Base-by-base conservation (phyloP, 1,284 basidiomycete species). In the Cystobasidiaceae sp. region DNA sequence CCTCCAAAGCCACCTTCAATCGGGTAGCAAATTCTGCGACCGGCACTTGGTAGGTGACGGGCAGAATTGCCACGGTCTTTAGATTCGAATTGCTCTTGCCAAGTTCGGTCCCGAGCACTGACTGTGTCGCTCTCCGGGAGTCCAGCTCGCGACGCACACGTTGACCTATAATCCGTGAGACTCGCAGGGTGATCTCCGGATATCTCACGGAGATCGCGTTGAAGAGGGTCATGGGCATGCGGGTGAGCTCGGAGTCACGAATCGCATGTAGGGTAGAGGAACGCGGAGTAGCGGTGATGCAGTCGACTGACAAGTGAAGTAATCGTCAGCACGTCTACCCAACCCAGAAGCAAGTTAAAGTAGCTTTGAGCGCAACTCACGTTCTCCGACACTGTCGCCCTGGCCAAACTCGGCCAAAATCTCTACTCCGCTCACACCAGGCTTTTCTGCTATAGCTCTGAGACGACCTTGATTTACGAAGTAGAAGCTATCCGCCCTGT, bases 401-500 rank as follows among this genome's bases (percentile, higher is more conserved):
- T 97, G 93, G 46, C 96, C 93, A 73, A 94, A 97, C 79, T 98
- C 94, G 23, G 86, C 90, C 3, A 89, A 81, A 50, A 97, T 93
- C 27, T 85, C 85, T 39, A 96, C 86, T 6, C 78, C 78, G 32
- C 83, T 85, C 4, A 85, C 86, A 15, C 61, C 61, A 30, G 82
- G 82, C 58, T 80, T 80, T 60, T 83, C 81, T 21, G 87, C 84
- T 48, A 84, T 77, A 1, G 92, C 88, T 67, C 94, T 86, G 19
- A 99, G 79, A 69, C 94, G 92, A 43, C 94, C 94, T 74, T 97
- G 97, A 78, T 98, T 93, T 70, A 98, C 91, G 61, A 99, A 96
- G 77, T 96, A 98, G 77, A 98, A 97, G 73, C 92, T 93, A 73
- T 96, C 90, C 74, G 87, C 90, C 27, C 79, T 80, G 71, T 97